Conservation (phyloP, 495 filamentous ascomycete species). For the Arthonia radiata region DNA sequence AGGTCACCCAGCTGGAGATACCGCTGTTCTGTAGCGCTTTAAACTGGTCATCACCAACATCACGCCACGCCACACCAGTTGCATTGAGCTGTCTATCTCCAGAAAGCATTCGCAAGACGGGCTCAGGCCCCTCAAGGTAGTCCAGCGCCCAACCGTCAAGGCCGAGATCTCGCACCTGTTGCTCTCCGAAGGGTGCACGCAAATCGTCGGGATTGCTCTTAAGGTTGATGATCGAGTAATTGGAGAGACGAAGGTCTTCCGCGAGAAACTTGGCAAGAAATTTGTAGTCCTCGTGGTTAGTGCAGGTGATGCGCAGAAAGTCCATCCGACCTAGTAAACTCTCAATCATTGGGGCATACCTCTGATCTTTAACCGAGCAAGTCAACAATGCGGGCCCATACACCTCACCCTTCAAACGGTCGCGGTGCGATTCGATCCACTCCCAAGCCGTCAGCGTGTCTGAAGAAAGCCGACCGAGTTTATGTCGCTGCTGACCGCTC, state of each 20-base stretch:
- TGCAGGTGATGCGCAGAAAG: conserved; percentile 50
- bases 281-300: conserved; percentile 46
- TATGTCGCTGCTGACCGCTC: conserved; percentile 44
- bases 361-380: conserved; percentile 56
- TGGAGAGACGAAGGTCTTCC: conserved; percentile 28
- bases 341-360: conserved; percentile 53
- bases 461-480: conserved; percentile 26
- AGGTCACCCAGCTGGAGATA: conserved; percentile 37
- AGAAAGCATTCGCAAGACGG: conserved; percentile 73
- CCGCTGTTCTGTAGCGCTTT: conserved; percentile 25
- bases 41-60: conserved; percentile 39
- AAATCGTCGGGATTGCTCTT: conserved; percentile 23
- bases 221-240: conserved; percentile 38
- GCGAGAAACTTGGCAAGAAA: conserved; percentile 33
- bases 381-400: conserved; percentile 65
- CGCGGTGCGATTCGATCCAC: conserved; percentile 50
- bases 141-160: conserved; percentile 63
- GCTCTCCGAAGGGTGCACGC: conserved; percentile 23
- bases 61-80: conserved; percentile 35
- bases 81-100: conserved; percentile 35
- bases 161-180: conserved; percentile 32
- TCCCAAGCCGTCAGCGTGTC: conserved; percentile 50
- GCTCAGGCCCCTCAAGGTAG: conserved; percentile 53
- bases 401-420: conserved; percentile 52
- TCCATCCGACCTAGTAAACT: conserved; percentile 34